phyloP scores from a whole-genome alignment of 2,329 filamentous ascomycete genomes.

The Didymella glomerata region DNA sequence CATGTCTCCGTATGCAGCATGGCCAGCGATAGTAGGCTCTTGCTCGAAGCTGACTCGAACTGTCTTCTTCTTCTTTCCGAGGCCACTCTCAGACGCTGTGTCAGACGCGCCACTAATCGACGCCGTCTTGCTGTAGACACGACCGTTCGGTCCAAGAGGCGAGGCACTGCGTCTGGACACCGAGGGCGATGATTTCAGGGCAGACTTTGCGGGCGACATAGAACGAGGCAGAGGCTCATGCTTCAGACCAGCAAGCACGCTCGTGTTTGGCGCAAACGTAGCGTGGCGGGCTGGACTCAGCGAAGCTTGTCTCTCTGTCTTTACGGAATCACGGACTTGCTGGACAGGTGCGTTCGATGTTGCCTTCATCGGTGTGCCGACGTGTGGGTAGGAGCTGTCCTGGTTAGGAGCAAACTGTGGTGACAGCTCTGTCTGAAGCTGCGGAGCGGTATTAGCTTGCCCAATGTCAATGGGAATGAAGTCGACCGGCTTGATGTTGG shows the following conservation, averaged over 20 bases:
- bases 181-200: constrained; percentile 71
- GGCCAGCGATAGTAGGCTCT: constrained; percentile 64
- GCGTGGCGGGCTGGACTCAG: constrained; percentile 72
- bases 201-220: constrained; percentile 79
- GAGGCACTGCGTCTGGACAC: constrained; percentile 56
- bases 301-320: constrained; percentile 48
- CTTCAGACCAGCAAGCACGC: constrained; percentile 62
- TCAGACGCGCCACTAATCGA: constrained; percentile 64
- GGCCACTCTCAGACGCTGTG: constrained; percentile 57
- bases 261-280: constrained; percentile 69
- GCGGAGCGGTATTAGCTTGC: constrained; percentile 32
- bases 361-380: constrained; percentile 25
- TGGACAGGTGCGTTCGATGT: constrained; percentile 17
- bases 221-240: constrained; percentile 76
- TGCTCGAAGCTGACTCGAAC: constrained; percentile 83
- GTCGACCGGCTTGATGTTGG: constrained; percentile 41
- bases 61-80: constrained; percentile 62
- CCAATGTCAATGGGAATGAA: constrained; percentile 26
- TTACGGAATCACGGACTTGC: constrained; percentile 31
- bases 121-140: constrained; percentile 54
- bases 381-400: constrained; percentile 39
- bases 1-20: constrained; percentile 45
- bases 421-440: constrained; percentile 28
- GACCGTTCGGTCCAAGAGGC: constrained; percentile 61
- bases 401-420: constrained; percentile 36